Evolutionary conservation across 345 rosid species (phyloP), one percentile per base, ranked within the genome.

Genomic region (Populus nigra): DNA sequence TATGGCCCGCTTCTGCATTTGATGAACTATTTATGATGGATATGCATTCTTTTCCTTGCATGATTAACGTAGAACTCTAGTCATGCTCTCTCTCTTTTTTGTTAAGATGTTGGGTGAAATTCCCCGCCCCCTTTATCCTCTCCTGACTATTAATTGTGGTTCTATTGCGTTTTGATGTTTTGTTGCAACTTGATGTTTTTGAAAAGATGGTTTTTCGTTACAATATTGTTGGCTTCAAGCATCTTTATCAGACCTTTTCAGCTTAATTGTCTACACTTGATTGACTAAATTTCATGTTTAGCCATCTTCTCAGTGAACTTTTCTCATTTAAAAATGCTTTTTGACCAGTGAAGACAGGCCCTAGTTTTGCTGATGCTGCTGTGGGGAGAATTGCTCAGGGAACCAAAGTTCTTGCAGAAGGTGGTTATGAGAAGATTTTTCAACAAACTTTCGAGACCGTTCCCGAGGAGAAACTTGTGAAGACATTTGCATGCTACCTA

Each of bases 311-410:
- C 25, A 23, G 3, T 57, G 63, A 57, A 57, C 63, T 57, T 47
- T 47, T 57, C 29, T 57, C 12, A n/a, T n/a, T 22, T 11, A 3
- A 10, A 57, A n/a, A 57, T 57, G 23, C 29, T 55, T 55, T 57
- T 8, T 57, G 15, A 79, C 67, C 88, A 94, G 98, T 96, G 93
- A 96, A 94, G 79, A 96, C 97, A 5, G 94, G 92, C 17, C 97
- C 98, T 35, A 92, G 95, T 86, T 88, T 96, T 65, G 89, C 97
- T 1, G 99, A 96, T 85, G 93, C 98, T 82, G 95, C 99, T 23
- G 89, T 94, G 66, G 84, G 97, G 29, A 87, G 97, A 82, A 90
- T 96, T 77, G 97, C 98, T 72, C 97, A 94, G 82, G 92, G 94
- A 71, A 90, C 97, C 8, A 94, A 94, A 78, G 90, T 96, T 41